phyloP scores from a whole-genome alignment of 768 basidiomycete genomes.

The Mycena rebaudengoi region DNA sequence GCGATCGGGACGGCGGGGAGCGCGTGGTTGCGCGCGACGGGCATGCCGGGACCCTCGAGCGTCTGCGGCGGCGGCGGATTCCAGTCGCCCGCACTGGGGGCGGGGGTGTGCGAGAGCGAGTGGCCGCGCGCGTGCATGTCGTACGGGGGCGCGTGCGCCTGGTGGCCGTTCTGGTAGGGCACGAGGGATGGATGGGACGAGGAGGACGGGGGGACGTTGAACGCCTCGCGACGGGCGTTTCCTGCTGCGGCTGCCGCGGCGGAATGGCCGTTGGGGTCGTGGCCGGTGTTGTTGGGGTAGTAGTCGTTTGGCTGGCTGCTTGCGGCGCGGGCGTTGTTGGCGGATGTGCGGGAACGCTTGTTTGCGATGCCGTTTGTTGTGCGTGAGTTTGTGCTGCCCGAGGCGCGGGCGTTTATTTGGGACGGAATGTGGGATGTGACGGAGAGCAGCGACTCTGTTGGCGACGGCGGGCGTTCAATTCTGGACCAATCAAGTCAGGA shows the following conservation, averaged over 20 bases:
- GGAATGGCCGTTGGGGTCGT: conserved; percentile 32
- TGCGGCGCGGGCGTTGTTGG: conserved; percentile 50
- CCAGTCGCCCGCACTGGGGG: conserved; percentile 51
- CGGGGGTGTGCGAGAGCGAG: conserved; percentile 41
- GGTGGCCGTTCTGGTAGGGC: conserved; percentile 49
- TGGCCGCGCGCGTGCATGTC: conserved; percentile 47
- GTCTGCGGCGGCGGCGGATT: conserved; percentile 59
- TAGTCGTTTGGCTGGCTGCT: conserved; percentile 51
- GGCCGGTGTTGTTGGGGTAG: conserved; percentile 31
- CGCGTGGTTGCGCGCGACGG: conserved; percentile 58
- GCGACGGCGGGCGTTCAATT: conserved; percentile 71
- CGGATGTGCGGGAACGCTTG: conserved; percentile 56
- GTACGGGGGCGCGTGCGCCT: conserved; percentile 48
- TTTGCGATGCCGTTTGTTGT: conserved; percentile 36
- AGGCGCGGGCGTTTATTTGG: conserved; percentile 34
- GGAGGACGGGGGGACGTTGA: conserved; percentile 59
- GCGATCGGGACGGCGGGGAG: neutral
- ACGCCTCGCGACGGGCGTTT: conserved; percentile 48
- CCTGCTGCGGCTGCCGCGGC: conserved; percentile 16
- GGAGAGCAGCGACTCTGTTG: conserved; percentile 78
- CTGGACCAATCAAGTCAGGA: conserved; percentile 42
- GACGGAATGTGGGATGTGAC: conserved; percentile 70
- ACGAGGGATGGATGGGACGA: conserved; percentile 63
- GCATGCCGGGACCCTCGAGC: conserved; percentile 83
- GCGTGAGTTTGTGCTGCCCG: conserved; percentile 33